Evolutionary conservation across 2,329 filamentous ascomycete genomes (phyloP), one percentile per base, ranked within the genome.

Genomic region (Fusarium fracticaudum): DNA sequence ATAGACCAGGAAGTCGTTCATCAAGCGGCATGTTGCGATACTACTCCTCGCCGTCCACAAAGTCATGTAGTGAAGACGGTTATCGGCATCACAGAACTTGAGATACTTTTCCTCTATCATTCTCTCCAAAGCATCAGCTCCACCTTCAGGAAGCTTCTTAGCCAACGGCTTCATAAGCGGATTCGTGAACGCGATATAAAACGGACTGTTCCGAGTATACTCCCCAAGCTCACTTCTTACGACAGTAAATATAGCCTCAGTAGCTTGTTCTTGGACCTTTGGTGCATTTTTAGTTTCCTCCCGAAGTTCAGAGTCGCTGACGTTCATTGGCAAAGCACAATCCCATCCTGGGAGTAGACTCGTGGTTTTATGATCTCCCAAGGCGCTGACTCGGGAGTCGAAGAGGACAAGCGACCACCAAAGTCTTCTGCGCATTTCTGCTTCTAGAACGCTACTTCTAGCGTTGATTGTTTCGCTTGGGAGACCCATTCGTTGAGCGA

Each of bases 351-450:
- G 83, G 5, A 62, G 54, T 3, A 85, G 72, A 1, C 67, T 71
- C 0, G 80, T 68, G 8, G 73, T 69, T 15, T 81, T 81, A 44
- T 77, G 81, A 35, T 85, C 82, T 4, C 85, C 78, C 67, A 91
- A 77, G 71, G 91, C 89, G 71, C 86, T 81, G 18, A 90, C 84
- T 22, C 90, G 88, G 51, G 80, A 79, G 73, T 92, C 91, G 63
- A 91, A 88, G 7, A 88, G 78, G 1, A 88, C 79, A 1, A 92
- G 79, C 1, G 88, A 84, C 90, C 90, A 92, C 90, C 90, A 92
- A 1, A 92, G 83, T 40, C 90, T 82, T 37, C 90, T 86, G 18
- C 89, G 86, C 83, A 91, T 85, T 79, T 92, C 90, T 5, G 85
- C 86, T 73, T 92, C 89, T 18, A 88, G 85, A 12, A 74, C 60